These are phyloP conservation scores for Alternaria postmessia DNA, from an alignment of 2,329 filamentous ascomycete species.

Conservation along the genomic window DNA sequence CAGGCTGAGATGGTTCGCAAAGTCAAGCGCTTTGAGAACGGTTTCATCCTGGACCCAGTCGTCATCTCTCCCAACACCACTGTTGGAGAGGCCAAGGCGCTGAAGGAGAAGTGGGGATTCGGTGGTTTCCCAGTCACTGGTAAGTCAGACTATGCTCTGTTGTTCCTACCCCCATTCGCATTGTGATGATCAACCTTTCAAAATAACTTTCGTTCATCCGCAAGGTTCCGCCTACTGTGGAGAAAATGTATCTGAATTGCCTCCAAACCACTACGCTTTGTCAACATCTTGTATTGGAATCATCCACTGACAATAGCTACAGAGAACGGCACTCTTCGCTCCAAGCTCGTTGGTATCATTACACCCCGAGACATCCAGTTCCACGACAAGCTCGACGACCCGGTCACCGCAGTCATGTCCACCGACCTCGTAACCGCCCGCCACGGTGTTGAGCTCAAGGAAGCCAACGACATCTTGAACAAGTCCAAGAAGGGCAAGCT, in stretches of 20 bases:
- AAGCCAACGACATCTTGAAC: slow-evolving; percentile 92
- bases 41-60: slow-evolving; percentile 95
- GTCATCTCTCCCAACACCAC: slow-evolving; percentile 89
- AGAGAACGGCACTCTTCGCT: slow-evolving; percentile 93
- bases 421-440: slow-evolving; percentile 90
- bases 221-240: slow-evolving; percentile 89
- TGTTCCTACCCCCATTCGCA: slow-evolving; percentile 37
- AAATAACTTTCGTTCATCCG: slow-evolving; percentile 99
- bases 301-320: slow-evolving; percentile 37
- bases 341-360: slow-evolving; percentile 96
- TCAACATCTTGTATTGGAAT: slow-evolving; percentile 1
- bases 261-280: slow-evolving; percentile 10
- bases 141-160: slow-evolving; percentile 61
- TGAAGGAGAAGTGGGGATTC: slow-evolving; percentile 99
- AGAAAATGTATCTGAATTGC: slow-evolving; percentile 65
- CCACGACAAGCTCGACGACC: slow-evolving; percentile 74
- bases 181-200: slow-evolving; percentile 77
- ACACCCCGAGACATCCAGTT: slow-evolving; percentile 99
- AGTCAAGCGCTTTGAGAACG: slow-evolving; percentile 99
- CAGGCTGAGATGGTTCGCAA: slow-evolving; percentile 99
- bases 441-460: slow-evolving; percentile 79
- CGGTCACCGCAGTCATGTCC: slow-evolving; percentile 92
- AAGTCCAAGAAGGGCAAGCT: slow-evolving; percentile 99
- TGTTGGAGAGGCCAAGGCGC: slow-evolving; percentile 85
- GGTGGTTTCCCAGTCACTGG: slow-evolving; percentile 98